Conservation (phyloP, 116 monocot species). For the Trichopus zeylanicus region DNA sequence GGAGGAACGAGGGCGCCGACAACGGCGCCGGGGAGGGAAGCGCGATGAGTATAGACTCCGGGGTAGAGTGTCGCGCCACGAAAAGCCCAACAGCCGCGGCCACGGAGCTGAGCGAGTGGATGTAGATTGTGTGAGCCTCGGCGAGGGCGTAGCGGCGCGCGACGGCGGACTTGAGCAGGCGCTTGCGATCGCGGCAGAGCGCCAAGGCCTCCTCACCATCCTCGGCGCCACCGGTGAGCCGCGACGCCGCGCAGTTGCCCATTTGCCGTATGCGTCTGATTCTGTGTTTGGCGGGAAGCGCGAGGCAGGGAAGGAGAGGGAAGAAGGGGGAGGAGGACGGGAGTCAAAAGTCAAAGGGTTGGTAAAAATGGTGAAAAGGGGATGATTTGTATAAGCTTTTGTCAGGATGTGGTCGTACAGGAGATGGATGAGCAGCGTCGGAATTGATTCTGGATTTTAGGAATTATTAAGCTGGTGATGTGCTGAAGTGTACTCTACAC, state of each 20-base stretch:
- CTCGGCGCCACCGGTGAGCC: slow-evolving; percentile 27
- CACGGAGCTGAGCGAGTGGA: slow-evolving; percentile 50
- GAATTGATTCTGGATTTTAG: too few species aligned
- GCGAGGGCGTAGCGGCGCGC: slow-evolving; percentile 60
- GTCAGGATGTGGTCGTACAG: too few species aligned
- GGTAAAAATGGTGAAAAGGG: not conserved
- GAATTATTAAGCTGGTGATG: too few species aligned
- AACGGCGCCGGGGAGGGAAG: not conserved
- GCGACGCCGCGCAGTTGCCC: slow-evolving; percentile 65
- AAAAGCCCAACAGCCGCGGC: slow-evolving; percentile 59
- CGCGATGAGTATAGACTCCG: slow-evolving; percentile 38
- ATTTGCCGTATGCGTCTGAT: slow-evolving; percentile 7
- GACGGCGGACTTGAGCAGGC: slow-evolving; percentile 72
- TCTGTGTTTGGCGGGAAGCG: not conserved
- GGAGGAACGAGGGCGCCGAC: slow-evolving; percentile 10
- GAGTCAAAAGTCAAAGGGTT: not conserved
- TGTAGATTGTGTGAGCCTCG: slow-evolving; percentile 47
- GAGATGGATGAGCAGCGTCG: too few species aligned
- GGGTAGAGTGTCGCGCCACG: slow-evolving; percentile 47
- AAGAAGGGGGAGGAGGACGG: not conserved
- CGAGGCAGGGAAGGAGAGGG: not conserved
- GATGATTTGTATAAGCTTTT: too few species aligned
- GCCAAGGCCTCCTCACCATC: slow-evolving; percentile 64
- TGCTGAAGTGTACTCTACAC: too few species aligned
- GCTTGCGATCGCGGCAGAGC: slow-evolving; percentile 70